Evolutionary conservation across 2,329 filamentous ascomycete species (phyloP).

Genomic region (Colletotrichum sp.): DNA sequence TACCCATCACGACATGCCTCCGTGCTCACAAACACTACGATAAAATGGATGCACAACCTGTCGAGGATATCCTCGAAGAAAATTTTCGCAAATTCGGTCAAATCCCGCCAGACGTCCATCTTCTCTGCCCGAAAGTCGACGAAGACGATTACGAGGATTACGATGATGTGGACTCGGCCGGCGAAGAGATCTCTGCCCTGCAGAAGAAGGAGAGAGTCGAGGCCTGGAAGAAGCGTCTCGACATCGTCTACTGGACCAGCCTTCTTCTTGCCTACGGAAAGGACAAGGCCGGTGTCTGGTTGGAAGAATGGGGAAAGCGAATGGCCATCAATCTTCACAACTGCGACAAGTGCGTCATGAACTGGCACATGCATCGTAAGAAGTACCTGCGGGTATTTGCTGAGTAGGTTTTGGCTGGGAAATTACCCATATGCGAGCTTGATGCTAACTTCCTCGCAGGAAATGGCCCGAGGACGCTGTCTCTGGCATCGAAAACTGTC

Average conservation of each 20-base stretch:
- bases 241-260: slow-evolving; percentile 71
- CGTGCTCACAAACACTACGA: not conserved
- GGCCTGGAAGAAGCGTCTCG: slow-evolving; percentile 59
- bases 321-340: slow-evolving; percentile 64
- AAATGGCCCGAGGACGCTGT: slow-evolving; percentile 56
- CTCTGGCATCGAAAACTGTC: slow-evolving; percentile 56
- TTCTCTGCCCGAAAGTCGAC: slow-evolving; percentile 70
- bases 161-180: slow-evolving; percentile 51
- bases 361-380: slow-evolving; percentile 75
- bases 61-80: slow-evolving; percentile 45
- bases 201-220: slow-evolving; percentile 60
- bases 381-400: slow-evolving; percentile 66
- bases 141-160: slow-evolving; percentile 71
- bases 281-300: slow-evolving; percentile 63
- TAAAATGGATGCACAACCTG: slow-evolving; percentile 39
- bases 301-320: slow-evolving; percentile 62
- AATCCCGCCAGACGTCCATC: slow-evolving; percentile 59
- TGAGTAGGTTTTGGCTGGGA: slow-evolving; percentile 48
- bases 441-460: slow-evolving; percentile 33
- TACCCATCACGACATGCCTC: not conserved
- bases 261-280: slow-evolving; percentile 72
- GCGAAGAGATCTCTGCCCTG: slow-evolving; percentile 46
- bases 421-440: not conserved
- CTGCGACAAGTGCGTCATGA: slow-evolving; percentile 75
- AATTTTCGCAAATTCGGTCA: slow-evolving; percentile 49